Evolutionary conservation across 768 basidiomycete genomes (phyloP).

Genomic region (Termitomyces sp.): DNA sequence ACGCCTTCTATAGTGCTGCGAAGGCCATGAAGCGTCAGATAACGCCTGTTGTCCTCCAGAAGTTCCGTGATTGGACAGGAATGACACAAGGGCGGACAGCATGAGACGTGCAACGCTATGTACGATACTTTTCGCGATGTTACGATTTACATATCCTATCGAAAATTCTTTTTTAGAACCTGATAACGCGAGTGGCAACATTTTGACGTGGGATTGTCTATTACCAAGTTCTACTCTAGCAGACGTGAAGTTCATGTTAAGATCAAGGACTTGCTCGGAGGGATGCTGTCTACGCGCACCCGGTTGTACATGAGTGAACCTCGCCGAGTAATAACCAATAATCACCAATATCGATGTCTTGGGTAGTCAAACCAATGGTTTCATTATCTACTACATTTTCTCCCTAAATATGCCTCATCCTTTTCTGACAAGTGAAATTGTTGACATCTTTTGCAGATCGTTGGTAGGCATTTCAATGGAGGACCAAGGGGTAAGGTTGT

Average conservation of each 20-base stretch:
- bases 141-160: background rate
- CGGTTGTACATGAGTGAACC: no score
- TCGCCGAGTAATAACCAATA: no score
- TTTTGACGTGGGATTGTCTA: background rate
- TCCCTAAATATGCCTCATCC: no score
- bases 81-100: constrained; percentile 22
- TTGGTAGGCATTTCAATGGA: background rate
- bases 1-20: constrained; percentile 76
- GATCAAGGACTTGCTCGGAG: no score
- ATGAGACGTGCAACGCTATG: constrained; percentile 1
- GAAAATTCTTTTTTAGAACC: background rate
- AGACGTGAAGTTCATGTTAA: no score
- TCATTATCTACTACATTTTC: no score
- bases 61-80: constrained; percentile 69
- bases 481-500: background rate
- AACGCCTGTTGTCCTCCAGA: constrained; percentile 72
- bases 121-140: background rate
- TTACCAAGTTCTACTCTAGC: no score
- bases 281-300: no score
- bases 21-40: constrained; percentile 74
- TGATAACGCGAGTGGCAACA: background rate
- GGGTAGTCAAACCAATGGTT: no score
- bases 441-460: no score
- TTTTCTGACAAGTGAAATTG: no score
- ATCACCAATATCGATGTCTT: no score